Conservation (phyloP, 1,284 basidiomycete species). For the Amylostereum chailletii region DNA sequence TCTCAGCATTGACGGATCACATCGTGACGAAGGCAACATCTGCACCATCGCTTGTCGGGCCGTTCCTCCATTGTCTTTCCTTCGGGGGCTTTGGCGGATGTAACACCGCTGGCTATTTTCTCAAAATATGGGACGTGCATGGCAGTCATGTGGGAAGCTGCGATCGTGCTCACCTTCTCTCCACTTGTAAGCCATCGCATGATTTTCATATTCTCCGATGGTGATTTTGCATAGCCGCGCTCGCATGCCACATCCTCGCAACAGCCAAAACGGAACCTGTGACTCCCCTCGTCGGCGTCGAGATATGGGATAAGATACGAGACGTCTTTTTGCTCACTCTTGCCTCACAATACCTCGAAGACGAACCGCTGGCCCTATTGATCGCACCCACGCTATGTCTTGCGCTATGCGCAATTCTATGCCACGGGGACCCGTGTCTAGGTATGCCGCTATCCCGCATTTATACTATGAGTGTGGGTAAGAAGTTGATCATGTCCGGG, state of each 20-base stretch:
- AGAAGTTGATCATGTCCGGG: not conserved
- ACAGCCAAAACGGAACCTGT: constrained; percentile 24
- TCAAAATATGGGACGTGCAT: not conserved
- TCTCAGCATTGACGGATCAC: constrained; percentile 18
- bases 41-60: not conserved
- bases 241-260: constrained; percentile 37
- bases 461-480: no score
- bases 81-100: not conserved
- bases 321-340: constrained; percentile 40
- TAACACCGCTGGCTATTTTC: not conserved
- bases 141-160: not conserved
- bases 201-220: not conserved
- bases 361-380: constrained; percentile 40
- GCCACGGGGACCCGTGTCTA: constrained; percentile 16
- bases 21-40: constrained; percentile 10
- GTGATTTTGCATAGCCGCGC: constrained; percentile 30
- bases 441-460: constrained; percentile 21
- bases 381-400: constrained; percentile 39
- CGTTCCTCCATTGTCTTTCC: not conserved
- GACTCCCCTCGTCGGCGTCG: constrained; percentile 22
- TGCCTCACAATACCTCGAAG: constrained; percentile 30
- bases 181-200: not conserved
- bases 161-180: not conserved
- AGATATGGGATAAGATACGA: constrained; percentile 47
- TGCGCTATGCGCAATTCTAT: constrained; percentile 33